Evolutionary conservation across 148 eudicot species (phyloP), one percentile per base, ranked within the genome.

Genomic region (Vaccinium macrocarpon): DNA sequence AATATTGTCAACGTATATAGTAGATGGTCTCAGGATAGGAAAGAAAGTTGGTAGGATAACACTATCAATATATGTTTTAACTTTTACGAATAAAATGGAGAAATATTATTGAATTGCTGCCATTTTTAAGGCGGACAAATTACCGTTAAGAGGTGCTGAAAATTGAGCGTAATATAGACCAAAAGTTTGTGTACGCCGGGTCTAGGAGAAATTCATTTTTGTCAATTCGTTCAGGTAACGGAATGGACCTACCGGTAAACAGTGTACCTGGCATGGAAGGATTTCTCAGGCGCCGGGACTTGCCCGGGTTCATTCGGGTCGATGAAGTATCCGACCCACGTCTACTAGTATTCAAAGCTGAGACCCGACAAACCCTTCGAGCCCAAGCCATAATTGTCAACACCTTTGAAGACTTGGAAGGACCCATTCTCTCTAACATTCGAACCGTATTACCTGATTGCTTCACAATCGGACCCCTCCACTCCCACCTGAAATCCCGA

Each of bases 351-450:
- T 0, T 46, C 0, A 29, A 52, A 15, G 29, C 25, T 0, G 88
- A 79, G 64, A 49, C 15, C 10, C 21, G n/a, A 25, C 32, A 16
- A 15, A 23, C 32, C n/a, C 35, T 76, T 23, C 53, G 75, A 70
- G 85, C 82, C 4, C 38, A 73, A 0, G 88, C 82, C 16, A 32
- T 86, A 8, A 79, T 86, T 25, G 83, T 86, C 75, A 86, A 86
- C 85, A 79, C 88, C 2, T 79, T 86, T 7, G 85, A 86, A 73
- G 76, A 83, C 18, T 35, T 86, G 0, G 88, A 86, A 64, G 62
- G 49, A 5, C 80, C 85, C 4, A 49, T 71, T 11, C 76, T 83
- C 55, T 72, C 86, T 6, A 42, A 83, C 14, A 83, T 86, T 0
- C 70, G 78, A 11, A 55, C 72, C 5, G 72, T 4, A 14, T 15